Evolutionary conservation across 148 eudicot species (phyloP).

Genomic region (Silene conica): DNA sequence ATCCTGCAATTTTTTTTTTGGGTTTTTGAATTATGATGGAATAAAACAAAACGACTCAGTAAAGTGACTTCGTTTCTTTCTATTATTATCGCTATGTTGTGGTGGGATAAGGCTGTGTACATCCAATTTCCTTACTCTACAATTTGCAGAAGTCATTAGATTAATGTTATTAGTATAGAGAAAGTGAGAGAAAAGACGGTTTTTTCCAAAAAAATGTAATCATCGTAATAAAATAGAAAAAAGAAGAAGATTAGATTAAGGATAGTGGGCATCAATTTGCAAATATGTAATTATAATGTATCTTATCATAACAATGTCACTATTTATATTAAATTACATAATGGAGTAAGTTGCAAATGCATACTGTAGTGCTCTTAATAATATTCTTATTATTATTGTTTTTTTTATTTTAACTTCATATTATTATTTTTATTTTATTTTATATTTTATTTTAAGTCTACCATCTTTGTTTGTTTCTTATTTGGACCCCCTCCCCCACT

Average conservation of each 20-base stretch:
- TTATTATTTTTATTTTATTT: no score
- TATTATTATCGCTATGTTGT: no score
- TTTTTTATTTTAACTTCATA: no score
- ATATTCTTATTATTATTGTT: no score
- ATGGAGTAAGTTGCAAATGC: constrained; percentile 22
- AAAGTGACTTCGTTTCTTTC: no score
- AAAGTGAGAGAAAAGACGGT: no score
- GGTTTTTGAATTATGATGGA: no score
- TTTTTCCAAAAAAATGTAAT: constrained; percentile 2
- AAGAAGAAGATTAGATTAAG: constrained; percentile 17
- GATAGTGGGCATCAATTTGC: constrained; percentile 25
- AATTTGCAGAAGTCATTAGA: no score
- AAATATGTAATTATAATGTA: constrained; percentile 5
- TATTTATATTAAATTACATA: constrained; percentile 14
- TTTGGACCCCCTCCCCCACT: constrained; percentile 16
- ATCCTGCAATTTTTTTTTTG: no score
- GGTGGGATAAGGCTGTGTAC: neutral
- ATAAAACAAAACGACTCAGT: no score
- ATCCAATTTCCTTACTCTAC: no score
- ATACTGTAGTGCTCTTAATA: constrained; percentile 25
- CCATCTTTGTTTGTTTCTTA: constrained; percentile 35
- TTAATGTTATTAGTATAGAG: no score
- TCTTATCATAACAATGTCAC: constrained; percentile 25
- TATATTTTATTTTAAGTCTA: constrained; percentile 22
- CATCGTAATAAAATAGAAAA: constrained; percentile 18